Base-by-base conservation (phyloP, 208 protist genomes). In the Tritrichomonas musculus region DNA sequence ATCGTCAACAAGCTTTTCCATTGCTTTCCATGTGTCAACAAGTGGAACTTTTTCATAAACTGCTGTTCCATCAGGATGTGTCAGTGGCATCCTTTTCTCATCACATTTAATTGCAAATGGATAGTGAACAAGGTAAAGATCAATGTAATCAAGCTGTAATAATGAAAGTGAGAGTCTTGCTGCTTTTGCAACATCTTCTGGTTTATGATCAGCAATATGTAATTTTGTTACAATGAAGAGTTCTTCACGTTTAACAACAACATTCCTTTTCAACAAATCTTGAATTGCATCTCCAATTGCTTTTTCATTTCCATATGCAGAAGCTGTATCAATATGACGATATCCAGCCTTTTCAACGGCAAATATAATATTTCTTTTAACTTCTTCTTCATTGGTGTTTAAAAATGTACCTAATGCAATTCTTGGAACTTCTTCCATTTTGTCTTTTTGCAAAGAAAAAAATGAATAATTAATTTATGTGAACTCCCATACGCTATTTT, bases 51-150 rank as follows among this genome's bases (percentile, higher is more conserved):
- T 20, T 8, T 72, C 64, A 72, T 72, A 17, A 64, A 64, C n/a
- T n/a, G n/a, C n/a, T n/a, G n/a, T n/a, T n/a, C n/a, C n/a, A n/a
- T n/a, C n/a, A n/a, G n/a, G n/a, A n/a, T n/a, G n/a, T n/a, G n/a
- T n/a, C n/a, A n/a, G n/a, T n/a, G n/a, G n/a, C n/a, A n/a, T n/a
- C n/a, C 20, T 80, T 73, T 66, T 36, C 55, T 65, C 92, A 36
- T 22, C 80, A 72, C 41, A 39, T 30, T 30, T 72, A 64, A 69
- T n/a, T 1, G 95, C 57, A 14, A 96, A 94, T 14, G 98, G 98
- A 96, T 97, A 98, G 94, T 99, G 98, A 50, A 99, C 97, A n/a
- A 98, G 95, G 94, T 97, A 99, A 25, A 98, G 95, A 93, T 99
- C 98, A 39, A 99, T 72, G 94, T 99, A 98, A 5, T 96, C 94